A percentile compares a stretch with the other conserved stretches of the same genome.
These are phyloP conservation scores for Monosporascus sp. DNA, from an alignment of 2,329 filamentous ascomycete genomes.

Conservation along the genomic window DNA sequence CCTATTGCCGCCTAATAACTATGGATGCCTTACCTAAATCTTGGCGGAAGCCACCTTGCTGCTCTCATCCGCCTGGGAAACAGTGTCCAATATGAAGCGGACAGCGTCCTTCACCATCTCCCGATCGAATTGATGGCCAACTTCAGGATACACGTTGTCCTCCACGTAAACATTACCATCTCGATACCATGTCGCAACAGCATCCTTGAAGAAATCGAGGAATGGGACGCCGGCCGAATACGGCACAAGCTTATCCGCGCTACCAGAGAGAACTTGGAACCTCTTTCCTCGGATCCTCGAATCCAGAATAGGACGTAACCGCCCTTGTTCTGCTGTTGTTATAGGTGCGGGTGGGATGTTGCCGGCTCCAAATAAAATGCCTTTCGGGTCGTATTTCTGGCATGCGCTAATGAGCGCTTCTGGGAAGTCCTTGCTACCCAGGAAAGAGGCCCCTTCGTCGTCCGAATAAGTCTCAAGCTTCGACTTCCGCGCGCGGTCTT, in stretches of 20 bases:
- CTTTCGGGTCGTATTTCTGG: slow-evolving; percentile 67
- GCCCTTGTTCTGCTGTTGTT: slow-evolving; percentile 35
- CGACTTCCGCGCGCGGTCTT: slow-evolving; percentile 68
- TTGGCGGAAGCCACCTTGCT: slow-evolving; percentile 19
- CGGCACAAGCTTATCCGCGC: slow-evolving; percentile 67
- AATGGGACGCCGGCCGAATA: slow-evolving; percentile 58
- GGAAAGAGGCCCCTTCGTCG: slow-evolving; percentile 56
- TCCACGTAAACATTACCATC: slow-evolving; percentile 54
- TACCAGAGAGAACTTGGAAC: slow-evolving; percentile 61
- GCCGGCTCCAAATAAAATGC: slow-evolving; percentile 58
- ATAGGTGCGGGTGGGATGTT: slow-evolving; percentile 26
- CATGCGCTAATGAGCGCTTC: slow-evolving; percentile 59
- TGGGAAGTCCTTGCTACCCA: slow-evolving; percentile 78
- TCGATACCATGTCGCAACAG: slow-evolving; percentile 46
- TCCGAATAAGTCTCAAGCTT: slow-evolving; percentile 59
- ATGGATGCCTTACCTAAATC: slow-evolving; percentile 14
- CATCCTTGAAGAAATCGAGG: slow-evolving; percentile 54
- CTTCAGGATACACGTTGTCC: slow-evolving; percentile 62
- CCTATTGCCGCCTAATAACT: not conserved
- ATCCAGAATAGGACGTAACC: slow-evolving; percentile 42
- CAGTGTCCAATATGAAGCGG: slow-evolving; percentile 52
- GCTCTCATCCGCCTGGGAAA: slow-evolving; percentile 28
- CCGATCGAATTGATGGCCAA: slow-evolving; percentile 64
- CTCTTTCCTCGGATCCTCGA: slow-evolving; percentile 54
- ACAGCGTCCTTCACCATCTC: slow-evolving; percentile 65